Percentiles rank a stretch among this genome's conserved stretches.
phyloP scores from a whole-genome alignment of 1,284 basidiomycete genomes.

The Puccinia novopanici region DNA sequence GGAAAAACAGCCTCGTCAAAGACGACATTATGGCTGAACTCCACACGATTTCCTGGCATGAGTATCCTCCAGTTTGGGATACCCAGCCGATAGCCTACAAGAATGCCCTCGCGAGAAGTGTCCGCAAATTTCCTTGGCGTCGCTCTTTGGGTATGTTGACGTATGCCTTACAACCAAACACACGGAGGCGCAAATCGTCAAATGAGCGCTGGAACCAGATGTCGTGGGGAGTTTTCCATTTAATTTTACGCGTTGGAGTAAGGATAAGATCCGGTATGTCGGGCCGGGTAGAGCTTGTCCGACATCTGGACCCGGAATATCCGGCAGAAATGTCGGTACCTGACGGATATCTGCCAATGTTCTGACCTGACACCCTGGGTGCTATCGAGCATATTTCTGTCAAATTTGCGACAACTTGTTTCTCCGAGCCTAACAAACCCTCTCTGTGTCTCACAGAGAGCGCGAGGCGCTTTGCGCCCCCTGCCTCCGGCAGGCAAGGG shows the following conservation, averaged over 20 bases:
- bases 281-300: no score
- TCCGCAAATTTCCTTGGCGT: conserved; percentile 1
- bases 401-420: no score
- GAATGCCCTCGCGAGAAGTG: not conserved
- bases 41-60: not conserved
- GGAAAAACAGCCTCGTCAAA: conserved; percentile 11
- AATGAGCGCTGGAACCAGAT: not conserved
- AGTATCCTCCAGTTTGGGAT: conserved; percentile 18
- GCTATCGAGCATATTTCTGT: no score
- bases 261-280: no score
- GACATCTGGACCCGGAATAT: no score
- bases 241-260: not conserved
- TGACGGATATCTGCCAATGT: no score
- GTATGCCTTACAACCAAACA: conserved; percentile 16
- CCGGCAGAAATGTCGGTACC: no score
- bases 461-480: no score
- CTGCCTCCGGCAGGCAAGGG: no score
- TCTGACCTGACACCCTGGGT: no score
- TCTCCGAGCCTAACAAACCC: no score
- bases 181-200: not conserved
- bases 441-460: no score
- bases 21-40: conserved; percentile 2
- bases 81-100: conserved; percentile 10
- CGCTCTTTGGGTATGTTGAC: conserved; percentile 3
- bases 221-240: not conserved